These are phyloP conservation scores for Tetradesmus lagerheimii DNA, from an alignment of 139 green algal genomes.

Conservation along the genomic window DNA sequence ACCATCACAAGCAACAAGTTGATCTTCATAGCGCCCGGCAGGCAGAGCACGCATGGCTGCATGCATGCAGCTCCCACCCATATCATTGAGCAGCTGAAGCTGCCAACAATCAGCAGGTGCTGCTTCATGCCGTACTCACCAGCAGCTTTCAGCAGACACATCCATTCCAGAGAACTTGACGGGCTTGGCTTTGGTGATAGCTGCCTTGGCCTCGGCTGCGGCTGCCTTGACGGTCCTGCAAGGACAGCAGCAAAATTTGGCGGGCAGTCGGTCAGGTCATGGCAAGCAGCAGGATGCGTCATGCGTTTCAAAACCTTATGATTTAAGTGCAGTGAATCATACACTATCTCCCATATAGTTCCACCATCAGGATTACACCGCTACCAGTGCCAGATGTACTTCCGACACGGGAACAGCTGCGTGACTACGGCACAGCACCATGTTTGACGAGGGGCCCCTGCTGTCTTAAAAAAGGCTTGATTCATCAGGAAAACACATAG, in stretches of 20 bases:
- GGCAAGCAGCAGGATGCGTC: background rate
- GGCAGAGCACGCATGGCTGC: too few species aligned
- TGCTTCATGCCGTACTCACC: background rate
- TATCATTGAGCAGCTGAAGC: background rate
- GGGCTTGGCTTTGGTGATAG: background rate
- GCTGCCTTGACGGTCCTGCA: background rate
- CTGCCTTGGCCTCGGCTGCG: background rate
- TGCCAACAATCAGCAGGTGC: background rate
- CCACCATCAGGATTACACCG: too few species aligned
- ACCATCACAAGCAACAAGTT: too few species aligned
- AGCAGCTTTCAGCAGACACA: background rate
- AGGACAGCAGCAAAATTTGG: background rate
- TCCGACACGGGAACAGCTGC: background rate
- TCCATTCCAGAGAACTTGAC: background rate
- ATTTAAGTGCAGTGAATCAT: too few species aligned
- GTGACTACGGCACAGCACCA: background rate
- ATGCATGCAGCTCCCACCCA: too few species aligned
- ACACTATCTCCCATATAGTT: too few species aligned
- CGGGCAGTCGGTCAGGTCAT: background rate
- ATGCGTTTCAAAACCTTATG: too few species aligned
- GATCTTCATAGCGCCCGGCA: too few species aligned
- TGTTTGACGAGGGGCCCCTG: background rate
- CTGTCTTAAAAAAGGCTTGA: too few species aligned
- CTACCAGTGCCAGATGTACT: background rate
- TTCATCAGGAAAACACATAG: too few species aligned